Conservation (phyloP, 2,329 filamentous ascomycete genomes). For the Pyrenophora tritici-repentis region DNA sequence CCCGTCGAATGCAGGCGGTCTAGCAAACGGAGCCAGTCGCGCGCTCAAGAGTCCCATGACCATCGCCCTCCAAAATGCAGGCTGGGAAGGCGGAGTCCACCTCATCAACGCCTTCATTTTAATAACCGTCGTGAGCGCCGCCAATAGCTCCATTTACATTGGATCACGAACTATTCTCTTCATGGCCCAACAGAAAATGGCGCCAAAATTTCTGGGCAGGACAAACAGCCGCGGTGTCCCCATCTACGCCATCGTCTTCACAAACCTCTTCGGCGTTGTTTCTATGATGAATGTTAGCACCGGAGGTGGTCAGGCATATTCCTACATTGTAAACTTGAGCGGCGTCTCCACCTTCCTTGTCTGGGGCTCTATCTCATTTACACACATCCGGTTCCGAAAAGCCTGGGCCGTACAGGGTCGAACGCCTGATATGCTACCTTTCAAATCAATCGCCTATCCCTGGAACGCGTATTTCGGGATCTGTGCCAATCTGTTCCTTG, state of each 20-base stretch:
- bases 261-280: slow-evolving; percentile 72
- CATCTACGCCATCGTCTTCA: slow-evolving; percentile 65
- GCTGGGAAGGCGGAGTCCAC: slow-evolving; percentile 73
- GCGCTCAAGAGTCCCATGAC: slow-evolving; percentile 63
- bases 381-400: slow-evolving; percentile 71
- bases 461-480: slow-evolving; percentile 58
- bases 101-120: slow-evolving; percentile 71
- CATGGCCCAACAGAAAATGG: slow-evolving; percentile 75
- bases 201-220: slow-evolving; percentile 69
- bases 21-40: slow-evolving; percentile 65
- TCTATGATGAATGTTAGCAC: slow-evolving; percentile 76
- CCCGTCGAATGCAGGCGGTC: slow-evolving; percentile 66
- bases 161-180: slow-evolving; percentile 74
- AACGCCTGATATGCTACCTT: slow-evolving; percentile 53
- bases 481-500: slow-evolving; percentile 56
- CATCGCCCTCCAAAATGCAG: slow-evolving; percentile 67
- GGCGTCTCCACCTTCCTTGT: slow-evolving; percentile 74
- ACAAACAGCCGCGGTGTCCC: slow-evolving; percentile 68
- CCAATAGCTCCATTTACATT: slow-evolving; percentile 77
- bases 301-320: slow-evolving; percentile 67
- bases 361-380: slow-evolving; percentile 72
- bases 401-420: slow-evolving; percentile 57
- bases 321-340: slow-evolving; percentile 71
- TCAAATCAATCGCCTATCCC: slow-evolving; percentile 54
- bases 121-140: slow-evolving; percentile 64